Evolutionary conservation across 2,329 filamentous ascomycete species (phyloP).

Genomic region (Triangularia verruculosa): DNA sequence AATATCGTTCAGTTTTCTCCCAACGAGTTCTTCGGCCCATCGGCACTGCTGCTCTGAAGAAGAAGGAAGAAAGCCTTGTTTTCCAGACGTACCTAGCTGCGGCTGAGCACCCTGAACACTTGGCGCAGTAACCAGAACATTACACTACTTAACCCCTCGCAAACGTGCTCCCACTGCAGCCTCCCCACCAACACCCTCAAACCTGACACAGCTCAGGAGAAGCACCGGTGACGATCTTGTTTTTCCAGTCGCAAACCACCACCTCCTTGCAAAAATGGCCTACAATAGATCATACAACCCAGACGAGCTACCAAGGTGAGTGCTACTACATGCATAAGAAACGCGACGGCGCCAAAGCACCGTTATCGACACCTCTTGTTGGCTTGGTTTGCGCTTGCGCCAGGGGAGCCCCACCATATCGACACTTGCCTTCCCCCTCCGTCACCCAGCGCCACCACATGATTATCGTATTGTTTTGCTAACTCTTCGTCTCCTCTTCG

Average conservation of each 20-base stretch:
- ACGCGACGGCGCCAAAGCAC: constrained; percentile 3
- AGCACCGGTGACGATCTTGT: constrained; percentile 18
- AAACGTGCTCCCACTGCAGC: neutral
- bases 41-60: neutral
- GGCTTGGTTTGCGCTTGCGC: constrained; percentile 1
- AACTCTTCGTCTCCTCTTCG: constrained; percentile 15
- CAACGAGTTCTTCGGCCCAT: neutral
- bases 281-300: constrained; percentile 94
- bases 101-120: neutral
- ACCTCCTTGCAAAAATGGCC: constrained; percentile 60
- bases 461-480: constrained; percentile 21
- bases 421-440: neutral
- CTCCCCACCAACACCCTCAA: constrained; percentile 4
- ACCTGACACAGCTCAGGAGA: constrained; percentile 21
- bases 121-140: neutral
- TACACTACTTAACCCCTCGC: constrained; percentile 9
- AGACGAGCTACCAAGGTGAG: constrained; percentile 88
- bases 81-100: neutral
- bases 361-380: neutral
- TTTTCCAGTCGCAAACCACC: constrained; percentile 10
- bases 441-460: constrained; percentile 6
- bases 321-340: constrained; percentile 17
- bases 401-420: constrained; percentile 18
- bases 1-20: neutral
- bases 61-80: neutral